Evolutionary conservation across 352 stramenopile species (phyloP), one percentile per base, ranked within the genome.

Genomic region (Phytophthora uliginosa): DNA sequence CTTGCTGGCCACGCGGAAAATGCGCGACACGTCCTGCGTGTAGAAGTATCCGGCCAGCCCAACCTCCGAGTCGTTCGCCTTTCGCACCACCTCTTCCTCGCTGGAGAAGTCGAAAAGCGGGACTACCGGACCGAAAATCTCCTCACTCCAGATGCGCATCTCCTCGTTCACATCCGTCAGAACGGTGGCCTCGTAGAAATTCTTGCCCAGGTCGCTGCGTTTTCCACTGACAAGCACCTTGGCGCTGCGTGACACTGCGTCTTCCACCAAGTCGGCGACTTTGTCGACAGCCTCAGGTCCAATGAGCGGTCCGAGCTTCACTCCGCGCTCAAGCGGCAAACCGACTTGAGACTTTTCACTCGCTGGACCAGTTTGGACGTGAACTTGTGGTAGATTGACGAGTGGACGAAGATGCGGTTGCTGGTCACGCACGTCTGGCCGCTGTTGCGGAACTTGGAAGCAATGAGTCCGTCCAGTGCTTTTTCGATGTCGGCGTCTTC

Each of bases 81-180:
- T 82, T 9, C 69, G 63, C 24, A 99, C 54, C 8, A 97, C 98
- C 66, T 99, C 94, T 8, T 98, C 92, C 59, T 99, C 97, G 7
- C 75, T 93, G 12, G 88, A 74, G 83, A 99, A 99, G 22, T 78
- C 82, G 55, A 88, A 90, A 12, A 99, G 77, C 28, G 93, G 78
- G 13, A 95, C 89, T 40, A 99, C 84, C 1, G 98, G 97, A 3
- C 96, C 98, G 80, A 99, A 99, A 26, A 91, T 98, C 82, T 99
- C 97, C 67, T 98, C 76, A 34, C 77, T 77, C 73, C 96, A 87
- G 4, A 96, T 71, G 36, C 77, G 75, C 85, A 99, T 98, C 22
- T 86, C 68, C 7, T 83, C 81, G 22, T 88, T 77, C 17, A 93
- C 77, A 45, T 91, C 76, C 13, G 77, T 88, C 28, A 99, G 71